Base-by-base conservation (phyloP, 805 yeast species). In the Candida rishiriensis region DNA sequence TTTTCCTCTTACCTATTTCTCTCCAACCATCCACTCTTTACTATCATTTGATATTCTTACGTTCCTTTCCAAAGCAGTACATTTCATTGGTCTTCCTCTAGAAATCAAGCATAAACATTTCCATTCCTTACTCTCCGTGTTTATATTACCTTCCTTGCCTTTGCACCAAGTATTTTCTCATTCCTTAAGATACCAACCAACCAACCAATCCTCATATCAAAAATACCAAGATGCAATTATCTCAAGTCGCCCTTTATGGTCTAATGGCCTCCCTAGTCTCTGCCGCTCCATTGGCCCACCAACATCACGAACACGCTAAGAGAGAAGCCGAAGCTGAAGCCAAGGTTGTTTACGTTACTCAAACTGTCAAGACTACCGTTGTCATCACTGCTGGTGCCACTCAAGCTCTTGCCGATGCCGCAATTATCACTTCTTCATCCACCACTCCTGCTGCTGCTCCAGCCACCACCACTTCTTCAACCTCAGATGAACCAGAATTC, bases 251-350 rank as follows among this genome's bases (percentile, higher is more conserved):
- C 21, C 48, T 58, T 36, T 39, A 48, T 35, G 44, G 52, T 17
- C 43, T 57, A 35, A 45, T 60, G 6, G 47, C 57, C 11, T 50
- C 53, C 26, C 31, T 51, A 26, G 58, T 48, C 21, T 18, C 38
- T 30, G 59, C 60, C 18, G 60, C 57, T 28, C 64, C 64, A 16
- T 45, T 51, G 12, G 44, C 50, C 2, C 42, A 43, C 35, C 38
- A 36, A n/a, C 48, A 43, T 38, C 44, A 47, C 33, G 43, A 43
- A 26, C 53, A 46, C 34, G 53, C 47, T 4, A 52, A 52, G 33
- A 52, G 57, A 47, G 52, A 48, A 9, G 50, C 53, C 2, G 52
- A 50, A 30, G 50, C 57, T 14, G 29, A 39, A 3, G 36, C 43
- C 32, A 45, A 51, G n/a, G 33, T 50, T 15, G 49, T 53, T n/a